phyloP scores from a whole-genome alignment of 257 asterid genomes.

The Perilla frutescens region DNA sequence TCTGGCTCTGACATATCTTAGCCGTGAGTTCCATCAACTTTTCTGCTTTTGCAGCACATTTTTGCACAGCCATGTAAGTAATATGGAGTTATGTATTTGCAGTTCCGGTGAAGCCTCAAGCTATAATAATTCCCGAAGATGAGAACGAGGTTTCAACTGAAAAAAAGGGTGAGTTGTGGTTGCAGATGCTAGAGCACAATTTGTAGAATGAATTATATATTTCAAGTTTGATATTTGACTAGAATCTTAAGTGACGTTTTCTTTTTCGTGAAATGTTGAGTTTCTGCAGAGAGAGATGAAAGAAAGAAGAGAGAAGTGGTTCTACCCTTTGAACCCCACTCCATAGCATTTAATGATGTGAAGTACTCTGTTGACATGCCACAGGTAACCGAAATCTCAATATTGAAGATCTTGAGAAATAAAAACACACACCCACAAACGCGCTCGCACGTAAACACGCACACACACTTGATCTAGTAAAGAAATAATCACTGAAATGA shows the following conservation, averaged over 20 bases:
- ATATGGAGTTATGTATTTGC: neutral
- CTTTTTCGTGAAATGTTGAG: neutral
- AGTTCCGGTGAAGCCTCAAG: conserved; percentile 63
- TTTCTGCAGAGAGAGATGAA: conserved; percentile 21
- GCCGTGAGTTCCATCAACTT: conserved; percentile 52
- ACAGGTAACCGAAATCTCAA: conserved; percentile 36
- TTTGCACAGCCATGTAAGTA: neutral
- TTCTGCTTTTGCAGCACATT: neutral
- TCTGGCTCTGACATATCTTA: conserved; percentile 51
- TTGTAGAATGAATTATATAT: neutral
- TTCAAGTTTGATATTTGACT: neutral
- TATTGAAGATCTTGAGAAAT: too few species aligned
- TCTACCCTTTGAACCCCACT: conserved; percentile 64
- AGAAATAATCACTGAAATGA: neutral
- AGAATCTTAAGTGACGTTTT: too few species aligned
- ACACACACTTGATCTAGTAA: neutral
- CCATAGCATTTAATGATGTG: conserved; percentile 54
- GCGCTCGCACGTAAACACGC: neutral
- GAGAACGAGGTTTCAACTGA: conserved; percentile 10
- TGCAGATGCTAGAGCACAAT: neutral
- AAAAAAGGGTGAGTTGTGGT: conserved; percentile 27
- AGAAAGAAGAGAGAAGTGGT: conserved; percentile 42
- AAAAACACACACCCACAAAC: neutral
- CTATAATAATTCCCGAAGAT: conserved; percentile 44
- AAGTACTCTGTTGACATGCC: conserved; percentile 71